phyloP scores from a whole-genome alignment of 1,139 yeast species.

The Nakaseomyces bracarensis region DNA sequence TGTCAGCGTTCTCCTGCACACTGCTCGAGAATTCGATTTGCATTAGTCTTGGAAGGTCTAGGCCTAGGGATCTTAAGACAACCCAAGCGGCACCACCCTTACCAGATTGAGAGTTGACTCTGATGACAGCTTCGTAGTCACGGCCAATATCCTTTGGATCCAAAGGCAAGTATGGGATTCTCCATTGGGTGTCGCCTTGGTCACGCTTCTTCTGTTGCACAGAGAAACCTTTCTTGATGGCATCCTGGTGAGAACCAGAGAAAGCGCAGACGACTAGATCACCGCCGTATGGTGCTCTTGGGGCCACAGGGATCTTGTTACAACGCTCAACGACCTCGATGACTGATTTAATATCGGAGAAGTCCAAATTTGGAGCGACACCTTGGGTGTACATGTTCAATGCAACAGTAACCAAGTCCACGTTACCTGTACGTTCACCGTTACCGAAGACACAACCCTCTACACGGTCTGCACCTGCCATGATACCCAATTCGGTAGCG shows the following conservation, averaged over 20 bases:
- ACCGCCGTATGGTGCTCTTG: constrained; percentile 96
- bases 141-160: constrained; percentile 96
- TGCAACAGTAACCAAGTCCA: constrained; percentile 87
- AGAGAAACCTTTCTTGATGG: constrained; percentile 90
- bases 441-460: constrained; percentile 97
- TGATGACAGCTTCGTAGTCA: constrained; percentile 92
- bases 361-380: constrained; percentile 75
- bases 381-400: constrained; percentile 94
- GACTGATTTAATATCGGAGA: constrained; percentile 71
- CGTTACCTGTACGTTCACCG: constrained; percentile 98
- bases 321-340: constrained; percentile 86
- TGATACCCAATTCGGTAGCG: constrained; percentile 88
- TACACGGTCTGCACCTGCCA: constrained; percentile 97
- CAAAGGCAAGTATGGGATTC: constrained; percentile 87
- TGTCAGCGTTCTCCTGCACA: constrained; percentile 78
- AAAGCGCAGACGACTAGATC: constrained; percentile 94
- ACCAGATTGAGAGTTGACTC: constrained; percentile 98
- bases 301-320: constrained; percentile 88
- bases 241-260: constrained; percentile 96
- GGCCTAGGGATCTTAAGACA: constrained; percentile 74
- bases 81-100: constrained; percentile 99
- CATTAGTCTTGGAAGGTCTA: constrained; percentile 85
- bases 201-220: constrained; percentile 44
- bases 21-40: constrained; percentile 83
- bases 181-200: constrained; percentile 51